Evolutionary conservation across 371 early-diverging fungal genomes (phyloP), one percentile per base, ranked within the genome.

Genomic region (Catenaria anguillulae): DNA sequence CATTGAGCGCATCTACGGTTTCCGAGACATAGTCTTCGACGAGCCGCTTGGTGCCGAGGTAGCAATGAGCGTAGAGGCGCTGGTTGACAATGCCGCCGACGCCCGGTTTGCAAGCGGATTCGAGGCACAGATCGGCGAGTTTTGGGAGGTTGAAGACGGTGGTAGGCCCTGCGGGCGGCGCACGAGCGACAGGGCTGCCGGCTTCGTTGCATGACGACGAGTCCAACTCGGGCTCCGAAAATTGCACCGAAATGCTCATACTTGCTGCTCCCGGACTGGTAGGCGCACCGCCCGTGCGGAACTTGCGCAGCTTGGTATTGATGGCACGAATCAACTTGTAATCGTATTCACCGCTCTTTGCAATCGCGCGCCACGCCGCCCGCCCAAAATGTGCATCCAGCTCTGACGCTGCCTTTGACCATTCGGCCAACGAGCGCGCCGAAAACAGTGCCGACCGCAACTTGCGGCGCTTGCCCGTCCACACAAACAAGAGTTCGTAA

Each of bases 41-140:
- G 3, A 69, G 50, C 5, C 33, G 33, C 56, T 75, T 76, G 21
- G 79, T 77, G 33, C 80, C 80, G 33, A 62, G 42, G 56, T 69
- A 74, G n/a, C 70, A 65, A 24, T 67, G 60, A 26, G 69, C 61
- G 68, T 79, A 80, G 29, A 78, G 72, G n/a, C 77, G 73, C 48
- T 71, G 73, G 69, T 86, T 85, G 62, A 88, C 88, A 40, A 89
- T 79, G 19, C 89, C 89, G 21, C 84, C 90, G 67, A 90, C 78
- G 67, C 91, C 88, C 60, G 76, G 69, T 64, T 86, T 89, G 65
- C 85, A 75, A 12, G 84, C 86, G n/a, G 80, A 78, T 31, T 82
- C 77, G 31, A 85, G 68, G 24, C 78, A 50, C 31, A 50, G 69
- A 60, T 76, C 73, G 63, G 72, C 69, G 29, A 77, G 67, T 43